These are phyloP conservation scores for Pseudonitzschia pungens DNA, from an alignment of 108 stramenopile genomes.

Conservation along the genomic window DNA sequence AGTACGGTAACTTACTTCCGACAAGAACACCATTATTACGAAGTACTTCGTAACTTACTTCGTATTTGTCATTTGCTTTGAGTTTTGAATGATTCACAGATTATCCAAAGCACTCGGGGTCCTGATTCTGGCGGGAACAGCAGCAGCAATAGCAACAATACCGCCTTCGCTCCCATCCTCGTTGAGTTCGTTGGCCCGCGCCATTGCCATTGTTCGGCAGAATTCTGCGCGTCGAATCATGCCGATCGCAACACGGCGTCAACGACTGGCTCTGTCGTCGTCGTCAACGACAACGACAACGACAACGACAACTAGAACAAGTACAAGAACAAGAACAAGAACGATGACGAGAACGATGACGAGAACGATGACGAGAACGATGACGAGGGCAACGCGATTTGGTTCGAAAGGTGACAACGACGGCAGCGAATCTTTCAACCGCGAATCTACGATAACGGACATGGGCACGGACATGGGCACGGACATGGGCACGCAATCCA, in stretches of 20 bases:
- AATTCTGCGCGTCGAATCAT: neutral
- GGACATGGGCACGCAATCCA: neutral
- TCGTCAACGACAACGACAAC: neutral
- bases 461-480: too few species aligned
- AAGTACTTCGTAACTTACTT: too few species aligned
- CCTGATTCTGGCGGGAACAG: neutral
- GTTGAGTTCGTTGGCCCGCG: neutral
- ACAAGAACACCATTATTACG: too few species aligned
- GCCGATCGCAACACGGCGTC: constrained; percentile 1
- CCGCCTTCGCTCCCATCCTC: neutral
- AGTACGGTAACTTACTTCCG: too few species aligned
- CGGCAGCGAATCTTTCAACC: too few species aligned
- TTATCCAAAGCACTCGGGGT: neutral
- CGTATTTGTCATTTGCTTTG: too few species aligned
- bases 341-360: neutral
- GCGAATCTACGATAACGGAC: too few species aligned
- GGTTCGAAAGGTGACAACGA: too few species aligned
- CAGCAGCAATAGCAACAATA: neutral
- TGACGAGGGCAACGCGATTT: neutral
- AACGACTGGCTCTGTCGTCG: neutral
- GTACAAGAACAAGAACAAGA: neutral
- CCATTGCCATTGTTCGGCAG: neutral
- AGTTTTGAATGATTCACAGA: neutral
- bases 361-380: neutral
- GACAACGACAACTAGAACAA: too few species aligned